Conservation (phyloP, 495 filamentous ascomycete genomes). For the Schizothecium vesticola region DNA sequence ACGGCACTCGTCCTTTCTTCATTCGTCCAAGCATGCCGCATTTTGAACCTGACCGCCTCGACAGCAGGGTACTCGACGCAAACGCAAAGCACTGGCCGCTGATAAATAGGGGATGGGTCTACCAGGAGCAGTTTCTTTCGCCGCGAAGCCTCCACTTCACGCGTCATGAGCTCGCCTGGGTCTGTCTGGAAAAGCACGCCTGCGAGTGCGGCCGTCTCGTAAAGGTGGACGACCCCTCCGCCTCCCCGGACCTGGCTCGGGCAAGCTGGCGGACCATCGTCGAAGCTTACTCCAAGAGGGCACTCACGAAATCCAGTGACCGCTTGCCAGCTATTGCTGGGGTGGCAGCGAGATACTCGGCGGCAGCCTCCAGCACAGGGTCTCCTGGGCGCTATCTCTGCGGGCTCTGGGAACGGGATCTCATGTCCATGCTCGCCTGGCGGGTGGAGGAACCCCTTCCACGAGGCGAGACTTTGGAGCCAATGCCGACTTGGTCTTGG, state of each 20-base stretch:
- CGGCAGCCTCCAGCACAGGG: not conserved
- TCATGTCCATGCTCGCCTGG: not conserved
- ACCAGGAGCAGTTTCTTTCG: conserved; percentile 8
- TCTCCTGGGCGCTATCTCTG: not conserved
- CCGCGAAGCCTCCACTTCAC: conserved; percentile 1
- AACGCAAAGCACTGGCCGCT: not conserved
- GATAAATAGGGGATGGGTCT: conserved; percentile 2
- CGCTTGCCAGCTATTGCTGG: conserved; percentile 4
- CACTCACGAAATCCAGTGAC: not conserved
- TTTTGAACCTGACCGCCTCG: not conserved
- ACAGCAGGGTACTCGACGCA: not conserved
- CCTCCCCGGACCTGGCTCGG: not conserved
- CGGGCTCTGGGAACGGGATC: not conserved
- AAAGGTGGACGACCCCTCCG: not conserved
- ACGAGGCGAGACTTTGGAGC: not conserved
- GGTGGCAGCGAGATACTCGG: not conserved
- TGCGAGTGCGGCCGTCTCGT: not conserved
- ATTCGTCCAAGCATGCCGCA: not conserved
- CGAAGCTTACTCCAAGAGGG: not conserved
- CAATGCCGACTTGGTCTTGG: conserved; percentile 7
- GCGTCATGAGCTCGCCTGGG: conserved; percentile 1
- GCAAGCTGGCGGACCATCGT: not conserved
- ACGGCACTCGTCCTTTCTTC: not conserved
- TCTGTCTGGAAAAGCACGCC: not conserved
- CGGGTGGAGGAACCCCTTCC: not conserved